A percentile compares a stretch with the other conserved stretches of the same genome.
These are phyloP conservation scores for Aspergillus nomiae DNA, from an alignment of 2,329 filamentous ascomycete species.

Conservation along the genomic window DNA sequence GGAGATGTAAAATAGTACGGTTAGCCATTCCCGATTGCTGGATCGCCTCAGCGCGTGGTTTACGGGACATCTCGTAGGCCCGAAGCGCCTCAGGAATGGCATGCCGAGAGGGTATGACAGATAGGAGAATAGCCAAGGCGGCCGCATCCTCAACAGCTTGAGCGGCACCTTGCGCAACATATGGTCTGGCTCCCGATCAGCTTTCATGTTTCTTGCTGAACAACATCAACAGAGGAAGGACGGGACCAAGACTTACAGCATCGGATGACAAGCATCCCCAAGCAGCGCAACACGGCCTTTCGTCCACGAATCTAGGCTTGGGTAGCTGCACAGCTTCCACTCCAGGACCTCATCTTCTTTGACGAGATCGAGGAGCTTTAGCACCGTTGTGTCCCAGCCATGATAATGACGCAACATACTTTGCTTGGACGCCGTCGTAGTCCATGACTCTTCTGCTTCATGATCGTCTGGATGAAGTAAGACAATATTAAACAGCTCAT, in stretches of 20 bases:
- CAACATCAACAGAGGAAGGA: neutral
- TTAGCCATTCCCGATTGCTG: slow-evolving; percentile 40
- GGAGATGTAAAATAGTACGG: slow-evolving; percentile 38
- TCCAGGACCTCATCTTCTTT: slow-evolving; percentile 54
- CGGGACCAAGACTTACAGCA: slow-evolving; percentile 21
- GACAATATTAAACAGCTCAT: slow-evolving; percentile 67
- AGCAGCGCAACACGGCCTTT: slow-evolving; percentile 38
- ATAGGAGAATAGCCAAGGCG: slow-evolving; percentile 36
- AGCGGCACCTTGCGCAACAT: slow-evolving; percentile 49
- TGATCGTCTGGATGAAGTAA: slow-evolving; percentile 63
- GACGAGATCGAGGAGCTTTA: slow-evolving; percentile 61
- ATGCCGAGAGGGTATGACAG: slow-evolving; percentile 17
- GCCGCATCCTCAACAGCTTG: slow-evolving; percentile 48
- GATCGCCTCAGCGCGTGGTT: slow-evolving; percentile 41
- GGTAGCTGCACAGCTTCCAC: slow-evolving; percentile 41
- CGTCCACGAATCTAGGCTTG: slow-evolving; percentile 37
- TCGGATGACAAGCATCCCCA: slow-evolving; percentile 49
- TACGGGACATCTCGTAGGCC: slow-evolving; percentile 40
- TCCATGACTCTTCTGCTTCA: slow-evolving; percentile 65
- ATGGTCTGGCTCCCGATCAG: slow-evolving; percentile 20
- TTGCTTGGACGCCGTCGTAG: slow-evolving; percentile 62
- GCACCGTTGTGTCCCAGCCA: slow-evolving; percentile 63
- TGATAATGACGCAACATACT: slow-evolving; percentile 62
- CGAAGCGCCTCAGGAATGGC: slow-evolving; percentile 36
- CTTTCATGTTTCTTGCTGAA: neutral